Evolutionary conservation across 164 flowering plant species (phyloP), one percentile per base, ranked within the genome.

Genomic region (Houttuynia cordata): DNA sequence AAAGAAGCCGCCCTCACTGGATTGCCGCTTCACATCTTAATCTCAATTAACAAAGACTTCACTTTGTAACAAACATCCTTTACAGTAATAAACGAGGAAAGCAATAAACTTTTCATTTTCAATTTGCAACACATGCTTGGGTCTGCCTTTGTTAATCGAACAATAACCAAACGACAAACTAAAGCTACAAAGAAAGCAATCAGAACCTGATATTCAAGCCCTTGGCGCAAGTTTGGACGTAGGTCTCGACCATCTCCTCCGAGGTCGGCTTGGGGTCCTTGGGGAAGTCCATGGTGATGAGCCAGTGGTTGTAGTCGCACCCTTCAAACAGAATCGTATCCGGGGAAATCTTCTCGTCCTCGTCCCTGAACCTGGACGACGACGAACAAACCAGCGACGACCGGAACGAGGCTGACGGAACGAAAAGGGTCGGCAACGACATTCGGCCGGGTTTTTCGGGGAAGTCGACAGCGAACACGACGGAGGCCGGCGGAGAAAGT

Each of bases 301-400:
- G 89, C 97, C 99, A 90, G 79, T 93, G 99, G 56, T 87, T 86
- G 75, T 81, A 90, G 70, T 93, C 99, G 68, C 98, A 93, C 0
- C 98, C 97, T 60, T 84, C 92, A 64, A 87, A 86, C 1, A 86
- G 72, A 3, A 91, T 79, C 24, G 85, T 75, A 56, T 91, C 86
- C 0, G 82, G 82, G 0, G 68, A 68, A 1, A 89, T 77, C 72
- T 81, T 76, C 8, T 72, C 81, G 19, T 72, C 72, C 8, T 80
- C 80, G 40, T 30, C 37, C 37, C 73, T 61, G 22, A 62, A 52
- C 47, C 73, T 22, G 21, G 80, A 73, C 7, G 63, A 58, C 7
- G 59, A 64, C 45, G 59, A 15, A 2, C 61, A 66, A 10, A 58
- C 10, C 10, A 75, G 51, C 8, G 78, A 62, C 4, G 75, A 63